A percentile compares a stretch with the other conserved stretches of the same genome.
Conservation (phyloP, 2,329 filamentous ascomycete species). For the Aspergillus japonicus region DNA sequence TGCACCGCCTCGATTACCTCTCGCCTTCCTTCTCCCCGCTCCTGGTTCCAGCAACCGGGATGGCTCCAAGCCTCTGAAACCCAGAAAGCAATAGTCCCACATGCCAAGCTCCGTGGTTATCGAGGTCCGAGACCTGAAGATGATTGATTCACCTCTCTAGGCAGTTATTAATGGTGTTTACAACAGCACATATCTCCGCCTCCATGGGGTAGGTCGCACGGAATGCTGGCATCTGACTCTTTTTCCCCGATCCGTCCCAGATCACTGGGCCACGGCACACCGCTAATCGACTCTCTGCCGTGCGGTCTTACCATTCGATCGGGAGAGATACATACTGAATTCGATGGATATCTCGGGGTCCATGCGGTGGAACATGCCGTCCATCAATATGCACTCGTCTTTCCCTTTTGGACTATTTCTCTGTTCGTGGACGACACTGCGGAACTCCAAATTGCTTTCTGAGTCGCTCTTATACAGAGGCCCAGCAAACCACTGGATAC, state of each 20-base stretch:
- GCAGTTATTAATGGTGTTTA: neutral
- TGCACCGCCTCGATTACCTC: neutral
- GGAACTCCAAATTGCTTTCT: neutral
- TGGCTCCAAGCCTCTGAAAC: constrained; percentile 10
- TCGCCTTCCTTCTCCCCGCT: neutral
- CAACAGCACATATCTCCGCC: neutral
- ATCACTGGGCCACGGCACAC: neutral
- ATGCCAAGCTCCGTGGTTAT: constrained; percentile 12
- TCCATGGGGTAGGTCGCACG: neutral
- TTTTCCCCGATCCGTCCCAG: neutral
- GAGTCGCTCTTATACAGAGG: neutral
- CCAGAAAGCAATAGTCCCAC: constrained; percentile 11
- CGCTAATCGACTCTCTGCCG: neutral
- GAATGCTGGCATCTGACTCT: neutral
- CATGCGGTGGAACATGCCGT: neutral
- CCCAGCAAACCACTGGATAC: neutral
- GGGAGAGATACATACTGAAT: neutral
- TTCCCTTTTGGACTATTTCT: neutral
- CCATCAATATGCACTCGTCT: neutral
- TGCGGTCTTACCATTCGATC: neutral
- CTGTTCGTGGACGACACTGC: neutral
- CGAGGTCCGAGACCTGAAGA: neutral
- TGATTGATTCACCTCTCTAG: neutral
- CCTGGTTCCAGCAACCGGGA: constrained; percentile 19
- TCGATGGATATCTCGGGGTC: neutral